Base-by-base conservation (phyloP, 805 yeast species). In the Debaryomyces maramus region DNA sequence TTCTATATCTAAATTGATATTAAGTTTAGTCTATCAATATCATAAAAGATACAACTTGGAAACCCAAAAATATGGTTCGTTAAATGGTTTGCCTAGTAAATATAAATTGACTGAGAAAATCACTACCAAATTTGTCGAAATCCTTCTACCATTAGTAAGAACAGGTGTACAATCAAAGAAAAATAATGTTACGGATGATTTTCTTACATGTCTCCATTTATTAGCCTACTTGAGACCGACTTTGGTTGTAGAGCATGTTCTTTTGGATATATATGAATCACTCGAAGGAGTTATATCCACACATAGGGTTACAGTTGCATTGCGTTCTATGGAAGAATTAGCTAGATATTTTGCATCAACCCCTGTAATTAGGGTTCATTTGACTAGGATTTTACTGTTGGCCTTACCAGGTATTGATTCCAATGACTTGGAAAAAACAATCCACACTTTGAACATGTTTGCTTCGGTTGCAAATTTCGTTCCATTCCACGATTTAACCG, bases 381-480 rank as follows among this genome's bases (percentile, higher is more conserved):
- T 88, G 9, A 79, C 95, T 0, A 77, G 95, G 39, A 67, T 93
- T 11, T 57, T 90, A 28, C 77, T 81, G 19, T 71, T 88, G 59
- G 66, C 83, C 2, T 58, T 89, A 6, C 86, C 89, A 0, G 96
- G 93, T 21, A 80, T 93, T 20, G 98, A 93, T 56, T 78, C 90
- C 0, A 93, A 90, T 56, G 99, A 93, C 60, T 72, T 88, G 35
- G 72, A 70, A 10, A 78, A 90, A 55, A 83, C 96, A 0, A 70
- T 81, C 11, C 74, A 79, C 37, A 76, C 95, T 0, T 63, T 90
- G 29, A 77, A 81, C 42, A 73, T 85, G 14, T 74, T 93, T 40
- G 83, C 87, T 8, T 71, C 87, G 0, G 76, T 83, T 17, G 82
- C 88, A 0, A 70, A 84, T 5, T 83, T 81, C 40, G 77, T 85